Percentiles rank a stretch among this genome's conserved stretches.
Conservation (phyloP, 2,329 filamentous ascomycete genomes). For the Epichloe sylvatica region DNA sequence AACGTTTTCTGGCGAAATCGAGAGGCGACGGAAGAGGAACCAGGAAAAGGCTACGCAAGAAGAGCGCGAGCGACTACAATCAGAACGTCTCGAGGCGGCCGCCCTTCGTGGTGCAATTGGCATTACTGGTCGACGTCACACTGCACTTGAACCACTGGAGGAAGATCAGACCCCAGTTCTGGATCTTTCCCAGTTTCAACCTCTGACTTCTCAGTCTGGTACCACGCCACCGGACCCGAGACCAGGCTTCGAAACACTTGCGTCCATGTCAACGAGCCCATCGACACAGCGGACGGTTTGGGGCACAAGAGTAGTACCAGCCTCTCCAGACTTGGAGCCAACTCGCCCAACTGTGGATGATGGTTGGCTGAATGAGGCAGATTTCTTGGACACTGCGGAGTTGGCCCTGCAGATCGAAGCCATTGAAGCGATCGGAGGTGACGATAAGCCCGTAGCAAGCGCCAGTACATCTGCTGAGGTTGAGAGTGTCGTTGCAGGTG, state of each 20-base stretch:
- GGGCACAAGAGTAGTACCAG: conserved; percentile 64
- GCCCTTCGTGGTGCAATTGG: conserved; percentile 42
- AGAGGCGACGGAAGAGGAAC: conserved; percentile 60
- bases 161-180: conserved; percentile 26
- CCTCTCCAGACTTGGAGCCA: conserved; percentile 39
- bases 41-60: conserved; percentile 73
- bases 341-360: conserved; percentile 40
- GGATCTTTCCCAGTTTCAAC: conserved; percentile 51
- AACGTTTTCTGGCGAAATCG: conserved; percentile 62
- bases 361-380: conserved; percentile 76
- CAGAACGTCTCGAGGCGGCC: conserved; percentile 65
- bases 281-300: conserved; percentile 69
- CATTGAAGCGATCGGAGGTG: conserved; percentile 26
- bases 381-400: conserved; percentile 51
- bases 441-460: conserved; percentile 8
- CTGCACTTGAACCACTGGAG: conserved; percentile 22
- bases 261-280: conserved; percentile 70
- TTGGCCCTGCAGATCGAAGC: conserved; percentile 45
- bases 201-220: conserved; percentile 37
- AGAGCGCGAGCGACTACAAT: conserved; percentile 69
- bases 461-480: conserved; percentile 5
- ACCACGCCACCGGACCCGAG: conserved; percentile 42
- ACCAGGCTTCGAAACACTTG: conserved; percentile 52
- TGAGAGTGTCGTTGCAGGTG: conserved; percentile 13
- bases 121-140: conserved; percentile 17